Base-by-base conservation (phyloP, 352 stramenopile genomes). In the Phytopythium ostracodes region DNA sequence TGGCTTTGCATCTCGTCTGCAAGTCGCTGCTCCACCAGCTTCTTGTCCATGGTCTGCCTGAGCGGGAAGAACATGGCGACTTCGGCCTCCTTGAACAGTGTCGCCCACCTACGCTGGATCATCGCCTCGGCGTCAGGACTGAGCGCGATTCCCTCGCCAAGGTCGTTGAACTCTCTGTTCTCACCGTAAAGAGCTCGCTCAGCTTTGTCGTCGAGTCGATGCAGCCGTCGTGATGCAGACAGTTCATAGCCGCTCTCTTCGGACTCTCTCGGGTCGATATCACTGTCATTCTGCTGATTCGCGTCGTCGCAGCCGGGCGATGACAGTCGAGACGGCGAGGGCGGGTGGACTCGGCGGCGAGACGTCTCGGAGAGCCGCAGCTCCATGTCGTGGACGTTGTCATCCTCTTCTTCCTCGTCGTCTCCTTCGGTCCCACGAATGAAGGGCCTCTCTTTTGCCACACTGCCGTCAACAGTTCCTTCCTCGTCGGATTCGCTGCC, bases 101-200 rank as follows among this genome's bases (percentile, higher is more conserved):
- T 56, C n/a, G 72, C 44, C 82, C 80, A 91, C 55, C 84, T 87
- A 9, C 77, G 68, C 33, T 84, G 67, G 74, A 84, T 81, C 5
- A 64, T 42, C 25, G 58, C 65, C 63, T 89, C 78, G 0, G 67
- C 69, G 27, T 91, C 80, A 0, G 60, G n/a, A 31, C 64, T 82
- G 18, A 89, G 75, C 2, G 63, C 71, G n/a, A 91, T 81, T 2
- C 68, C 77, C 35, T 80, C 80, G 7, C 73, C 77, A 6, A 88
- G 51, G 24, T 62, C 55, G 27, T 76, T 67, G 6, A 65, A 29
- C 22, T 56, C 27, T 8, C 20, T 27, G 2, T 50, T 36, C 6
- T 71, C 74, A 4, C 74, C 72, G 53, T 85, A 88, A 7, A 85
- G 64, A 5, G 70, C 80, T 33, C 70, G 70, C 44, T 80, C 73